Evolutionary conservation across 2,329 filamentous ascomycete genomes (phyloP), one percentile per base, ranked within the genome.

Genomic region (Torrubiellomyces zombiae): DNA sequence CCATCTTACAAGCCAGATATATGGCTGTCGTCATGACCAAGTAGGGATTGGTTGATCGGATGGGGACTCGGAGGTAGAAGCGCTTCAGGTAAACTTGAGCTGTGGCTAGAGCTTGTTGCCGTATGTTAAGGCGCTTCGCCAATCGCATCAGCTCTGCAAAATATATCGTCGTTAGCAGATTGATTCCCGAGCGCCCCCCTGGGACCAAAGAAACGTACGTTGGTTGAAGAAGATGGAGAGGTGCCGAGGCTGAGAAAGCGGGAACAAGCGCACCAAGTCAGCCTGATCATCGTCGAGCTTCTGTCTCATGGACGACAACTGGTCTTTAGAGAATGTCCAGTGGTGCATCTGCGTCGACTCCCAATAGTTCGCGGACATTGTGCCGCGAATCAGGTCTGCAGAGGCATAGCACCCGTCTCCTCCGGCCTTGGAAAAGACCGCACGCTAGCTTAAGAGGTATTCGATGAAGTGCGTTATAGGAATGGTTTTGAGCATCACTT

Each of bases 1-100:
- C 89, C 71, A 92, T 93, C 55, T 98, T 98, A 57, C 83, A 93
- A 12, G 89, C 85, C 18, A 98, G 61, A 48, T 98, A 98, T 32
- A 95, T 66, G 5, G 86, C 80, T 2, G 89, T 95, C n/a, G 83
- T 76, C 35, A 93, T 67, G 30, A 95, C 72, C 18, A 95, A 71
- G 45, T 92, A 93, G 4, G 86, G 83, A 40, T 95, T 98, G 23
- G 85, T 93, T 34, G 76, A 73, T 29, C 86, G 76, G 35, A 95
- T 83, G 43, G 93, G 83, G 39, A 93, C 78, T 39, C 78, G 81
- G 22, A 72, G 72, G 51, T 93, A 95, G 60, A 93, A 95, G 31
- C 89, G 73, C 43, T 91, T 86, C 39, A 95, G 67, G 53, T 95
- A 98, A 36, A 94, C 66, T 45, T 95, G 85, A 11, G 89, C 86